phyloP scores from a whole-genome alignment of 2,329 filamentous ascomycete species.

The Microascus cirrosus region DNA sequence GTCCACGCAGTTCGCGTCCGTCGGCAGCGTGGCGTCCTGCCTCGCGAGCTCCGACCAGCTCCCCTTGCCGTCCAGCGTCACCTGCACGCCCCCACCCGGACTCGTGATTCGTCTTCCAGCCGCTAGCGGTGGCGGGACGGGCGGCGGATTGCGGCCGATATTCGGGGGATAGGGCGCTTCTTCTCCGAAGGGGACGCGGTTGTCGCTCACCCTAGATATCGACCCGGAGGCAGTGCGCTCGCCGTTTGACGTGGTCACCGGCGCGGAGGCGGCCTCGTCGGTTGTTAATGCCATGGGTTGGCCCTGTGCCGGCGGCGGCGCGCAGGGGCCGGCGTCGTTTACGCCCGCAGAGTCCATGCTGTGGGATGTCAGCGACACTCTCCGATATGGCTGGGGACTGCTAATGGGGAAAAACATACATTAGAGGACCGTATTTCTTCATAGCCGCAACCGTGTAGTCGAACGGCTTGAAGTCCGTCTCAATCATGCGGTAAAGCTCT shows the following conservation, averaged over 20 bases:
- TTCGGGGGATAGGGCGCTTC: neutral
- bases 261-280: conserved; percentile 32
- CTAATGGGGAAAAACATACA: neutral
- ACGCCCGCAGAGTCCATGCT: neutral
- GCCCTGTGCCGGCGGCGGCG: neutral
- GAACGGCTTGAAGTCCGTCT: conserved; percentile 86
- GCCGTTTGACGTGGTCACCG: conserved; percentile 15
- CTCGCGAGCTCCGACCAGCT: conserved; percentile 88
- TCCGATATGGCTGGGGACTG: neutral
- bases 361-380: neutral
- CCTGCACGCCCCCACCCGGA: conserved; percentile 75
- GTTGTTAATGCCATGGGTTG: conserved; percentile 31
- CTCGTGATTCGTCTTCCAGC: conserved; percentile 58
- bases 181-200: neutral
- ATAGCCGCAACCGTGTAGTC: conserved; percentile 84
- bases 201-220: conserved; percentile 12
- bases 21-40: conserved; percentile 64
- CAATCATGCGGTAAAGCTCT: conserved; percentile 87
- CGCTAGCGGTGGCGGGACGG: neutral
- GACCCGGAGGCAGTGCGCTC: conserved; percentile 23
- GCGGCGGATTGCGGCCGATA: neutral
- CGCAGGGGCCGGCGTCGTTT: neutral
- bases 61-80: conserved; percentile 78
- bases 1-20: conserved; percentile 33
- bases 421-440: conserved; percentile 44